Conservation (phyloP, 1,284 basidiomycete species). For the Malassezia pachydermatis region DNA sequence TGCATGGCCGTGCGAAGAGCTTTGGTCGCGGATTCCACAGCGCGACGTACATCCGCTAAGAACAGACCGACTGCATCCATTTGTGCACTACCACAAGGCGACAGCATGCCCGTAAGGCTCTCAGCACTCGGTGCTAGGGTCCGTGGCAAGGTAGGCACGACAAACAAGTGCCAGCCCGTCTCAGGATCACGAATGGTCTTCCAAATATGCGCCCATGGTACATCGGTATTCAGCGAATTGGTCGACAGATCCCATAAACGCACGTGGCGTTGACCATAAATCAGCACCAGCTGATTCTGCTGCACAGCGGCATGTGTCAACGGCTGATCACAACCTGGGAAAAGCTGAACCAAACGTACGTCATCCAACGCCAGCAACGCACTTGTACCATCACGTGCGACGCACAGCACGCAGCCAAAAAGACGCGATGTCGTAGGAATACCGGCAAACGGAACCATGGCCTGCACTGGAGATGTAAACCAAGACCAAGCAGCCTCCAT, state of each 20-base stretch:
- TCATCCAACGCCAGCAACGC: conserved; percentile 67
- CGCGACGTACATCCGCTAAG: conserved; percentile 34
- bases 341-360: conserved; percentile 59
- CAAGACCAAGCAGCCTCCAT: conserved; percentile 61
- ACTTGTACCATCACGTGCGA: conserved; percentile 69
- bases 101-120: conserved; percentile 25
- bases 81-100: conserved; percentile 23
- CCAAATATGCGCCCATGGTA: conserved; percentile 63
- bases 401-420: conserved; percentile 62
- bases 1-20: conserved; percentile 15
- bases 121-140: conserved; percentile 20
- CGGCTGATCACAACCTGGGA: conserved; percentile 59
- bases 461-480: conserved; percentile 58
- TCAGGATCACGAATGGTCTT: conserved; percentile 57
- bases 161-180: neutral
- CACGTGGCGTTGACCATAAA: conserved; percentile 67
- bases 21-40: conserved; percentile 33
- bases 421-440: conserved; percentile 56
- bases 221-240: conserved; percentile 73
- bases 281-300: conserved; percentile 62
- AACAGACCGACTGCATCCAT: conserved; percentile 20
- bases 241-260: conserved; percentile 80
- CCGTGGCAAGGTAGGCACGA: conserved; percentile 24
- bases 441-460: conserved; percentile 55
- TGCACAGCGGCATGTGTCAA: conserved; percentile 61